Evolutionary conservation across 495 filamentous ascomycete species (phyloP).

Genomic region (Clohesyomyces aquaticus): DNA sequence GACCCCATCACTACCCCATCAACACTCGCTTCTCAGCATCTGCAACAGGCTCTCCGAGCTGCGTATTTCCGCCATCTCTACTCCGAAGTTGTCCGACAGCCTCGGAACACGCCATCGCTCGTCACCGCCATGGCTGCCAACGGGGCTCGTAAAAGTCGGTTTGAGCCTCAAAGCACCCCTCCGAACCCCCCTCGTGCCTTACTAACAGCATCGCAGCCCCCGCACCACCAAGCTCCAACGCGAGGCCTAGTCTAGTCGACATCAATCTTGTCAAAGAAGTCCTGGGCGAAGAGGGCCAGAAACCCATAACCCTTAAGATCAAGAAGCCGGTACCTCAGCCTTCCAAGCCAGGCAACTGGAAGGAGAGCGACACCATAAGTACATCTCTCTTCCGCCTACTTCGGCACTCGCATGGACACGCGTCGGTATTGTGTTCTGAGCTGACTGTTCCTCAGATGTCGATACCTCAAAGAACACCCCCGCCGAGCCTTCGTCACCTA

Average conservation of each 20-base stretch:
- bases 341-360: conserved; percentile 42
- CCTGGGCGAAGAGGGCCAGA: conserved; percentile 35
- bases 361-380: conserved; percentile 41
- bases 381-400: conserved; percentile 13
- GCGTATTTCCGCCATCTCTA: neutral
- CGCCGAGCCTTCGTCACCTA: conserved; percentile 52
- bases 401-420: no score
- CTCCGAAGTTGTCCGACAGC: conserved; percentile 15
- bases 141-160: conserved; percentile 33
- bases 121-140: conserved; percentile 27
- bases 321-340: conserved; percentile 39
- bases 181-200: conserved; percentile 8
- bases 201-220: conserved; percentile 19
- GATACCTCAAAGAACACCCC: conserved; percentile 17
- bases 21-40: neutral
- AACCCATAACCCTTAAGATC: conserved; percentile 38
- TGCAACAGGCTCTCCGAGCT: neutral
- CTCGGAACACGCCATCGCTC: conserved; percentile 9
- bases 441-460: conserved; percentile 12
- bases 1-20: neutral
- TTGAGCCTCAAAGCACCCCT: conserved; percentile 26
- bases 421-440: neutral
- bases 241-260: conserved; percentile 27
- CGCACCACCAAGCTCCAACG: conserved; percentile 13
- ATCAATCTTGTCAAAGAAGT: conserved; percentile 13